A percentile compares a stretch with the other conserved stretches of the same genome.
Evolutionary conservation across 192 early-diverging fungal species (phyloP).

Genomic region (Gonapodya prolifera): DNA sequence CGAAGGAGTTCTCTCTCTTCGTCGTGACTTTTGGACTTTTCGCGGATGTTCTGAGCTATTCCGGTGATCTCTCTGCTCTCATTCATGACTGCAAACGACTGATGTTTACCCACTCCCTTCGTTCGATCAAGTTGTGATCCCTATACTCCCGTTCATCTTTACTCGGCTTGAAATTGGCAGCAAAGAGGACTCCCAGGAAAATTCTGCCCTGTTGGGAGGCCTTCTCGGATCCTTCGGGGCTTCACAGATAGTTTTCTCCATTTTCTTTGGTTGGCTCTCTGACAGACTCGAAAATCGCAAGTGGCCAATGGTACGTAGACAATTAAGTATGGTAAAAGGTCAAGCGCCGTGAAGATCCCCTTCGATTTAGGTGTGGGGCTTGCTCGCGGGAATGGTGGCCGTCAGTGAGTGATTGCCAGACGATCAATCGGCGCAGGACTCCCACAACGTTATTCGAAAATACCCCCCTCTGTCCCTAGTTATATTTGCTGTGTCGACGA

Average conservation of each 20-base stretch:
- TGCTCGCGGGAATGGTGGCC: conserved; percentile 44
- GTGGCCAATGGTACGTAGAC: conserved; percentile 67
- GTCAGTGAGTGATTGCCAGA: conserved; percentile 14
- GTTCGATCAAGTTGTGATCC: neutral
- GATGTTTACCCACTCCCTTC: too few species aligned
- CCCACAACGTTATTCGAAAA: too few species aligned
- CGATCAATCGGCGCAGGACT: too few species aligned
- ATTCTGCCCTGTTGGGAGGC: neutral
- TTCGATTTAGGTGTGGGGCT: too few species aligned
- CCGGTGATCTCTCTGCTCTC: too few species aligned
- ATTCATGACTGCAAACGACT: too few species aligned
- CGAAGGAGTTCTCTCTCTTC: neutral
- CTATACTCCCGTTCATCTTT: neutral
- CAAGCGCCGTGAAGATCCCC: too few species aligned
- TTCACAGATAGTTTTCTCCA: conserved; percentile 48
- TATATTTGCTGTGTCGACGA: conserved; percentile 46
- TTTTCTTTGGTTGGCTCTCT: conserved; percentile 55
- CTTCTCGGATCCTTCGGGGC: conserved; percentile 16
- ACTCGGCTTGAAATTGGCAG: neutral
- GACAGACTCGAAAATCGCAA: conserved; percentile 59
- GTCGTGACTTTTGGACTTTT: neutral
- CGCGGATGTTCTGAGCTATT: neutral
- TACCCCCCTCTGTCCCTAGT: too few species aligned
- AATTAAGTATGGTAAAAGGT: too few species aligned
- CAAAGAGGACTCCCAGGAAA: neutral